These are phyloP conservation scores for Solanum hybrid DNA, from an alignment of 305 asterid genomes.

Conservation along the genomic window DNA sequence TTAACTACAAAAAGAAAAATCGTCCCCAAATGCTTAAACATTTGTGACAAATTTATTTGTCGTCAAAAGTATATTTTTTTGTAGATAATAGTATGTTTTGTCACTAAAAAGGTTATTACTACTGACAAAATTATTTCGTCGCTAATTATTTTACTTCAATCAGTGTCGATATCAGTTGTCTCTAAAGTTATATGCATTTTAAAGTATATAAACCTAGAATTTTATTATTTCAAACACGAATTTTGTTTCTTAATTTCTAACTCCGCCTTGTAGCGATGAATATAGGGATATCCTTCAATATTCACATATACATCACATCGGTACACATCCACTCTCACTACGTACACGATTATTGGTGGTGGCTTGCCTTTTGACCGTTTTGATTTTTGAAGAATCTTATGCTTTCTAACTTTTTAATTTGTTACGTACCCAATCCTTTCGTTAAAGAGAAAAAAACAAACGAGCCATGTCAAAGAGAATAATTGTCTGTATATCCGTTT, in stretches of 20 bases:
- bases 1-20: too few relatives aligned
- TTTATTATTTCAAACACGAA: too few relatives aligned
- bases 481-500: not conserved
- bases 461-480: not conserved
- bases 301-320: not conserved
- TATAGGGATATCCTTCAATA: not conserved
- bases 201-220: not conserved
- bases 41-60: too few relatives aligned
- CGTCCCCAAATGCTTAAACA: too few relatives aligned
- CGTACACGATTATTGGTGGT: not conserved
- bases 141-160: too few relatives aligned
- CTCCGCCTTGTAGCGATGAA: not conserved
- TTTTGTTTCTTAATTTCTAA: too few relatives aligned
- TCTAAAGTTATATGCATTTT: not conserved
- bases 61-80: too few relatives aligned
- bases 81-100: too few relatives aligned
- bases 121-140: too few relatives aligned
- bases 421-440: not conserved
- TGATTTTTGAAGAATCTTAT: slow-evolving; percentile 18
- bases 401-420: not conserved
- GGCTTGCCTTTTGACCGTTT: slow-evolving; percentile 12
- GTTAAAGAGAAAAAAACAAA: not conserved
- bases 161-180: too few relatives aligned
- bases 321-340: not conserved
- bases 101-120: too few relatives aligned